A percentile compares a stretch with the other conserved stretches of the same genome.
phyloP scores from a whole-genome alignment of 1,284 basidiomycete species.

The Taiwanofungus camphoratus region DNA sequence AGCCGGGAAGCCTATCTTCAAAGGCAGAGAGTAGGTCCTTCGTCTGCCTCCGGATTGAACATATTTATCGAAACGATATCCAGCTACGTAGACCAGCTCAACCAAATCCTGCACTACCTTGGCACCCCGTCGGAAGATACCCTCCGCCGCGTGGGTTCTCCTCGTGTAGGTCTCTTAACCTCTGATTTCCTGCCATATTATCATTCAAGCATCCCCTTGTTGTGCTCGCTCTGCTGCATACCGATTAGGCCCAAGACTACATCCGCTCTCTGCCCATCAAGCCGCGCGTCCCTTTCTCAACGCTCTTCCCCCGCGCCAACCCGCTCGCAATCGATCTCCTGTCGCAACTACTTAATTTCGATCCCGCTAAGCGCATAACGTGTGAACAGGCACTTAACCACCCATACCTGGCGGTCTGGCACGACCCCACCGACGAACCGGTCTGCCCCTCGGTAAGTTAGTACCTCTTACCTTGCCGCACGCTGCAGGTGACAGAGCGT shows the following conservation, averaged over 20 bases:
- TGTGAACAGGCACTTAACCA: conserved; percentile 96
- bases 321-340: conserved; percentile 92
- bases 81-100: conserved; percentile 96
- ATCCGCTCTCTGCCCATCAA: conserved; percentile 98
- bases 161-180: conserved; percentile 51
- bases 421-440: conserved; percentile 91
- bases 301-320: conserved; percentile 90
- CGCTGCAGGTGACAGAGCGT: too few relatives aligned
- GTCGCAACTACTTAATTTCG: conserved; percentile 89
- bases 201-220: conserved; percentile 1
- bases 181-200: too few relatives aligned
- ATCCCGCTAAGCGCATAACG: conserved; percentile 91
- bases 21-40: conserved; percentile 82
- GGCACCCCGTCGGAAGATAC: conserved; percentile 98
- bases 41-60: background rate
- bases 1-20: conserved; percentile 97
- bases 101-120: conserved; percentile 96
- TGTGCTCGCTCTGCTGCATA: background rate
- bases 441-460: conserved; percentile 38
- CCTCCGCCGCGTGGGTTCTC: conserved; percentile 89
- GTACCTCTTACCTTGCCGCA: background rate
- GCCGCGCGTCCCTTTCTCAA: conserved; percentile 86
- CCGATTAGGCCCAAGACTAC: conserved; percentile 89
- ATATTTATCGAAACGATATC: background rate
- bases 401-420: conserved; percentile 92